Conservation (phyloP, 768 basidiomycete genomes). For the Baorangia bicolor region DNA sequence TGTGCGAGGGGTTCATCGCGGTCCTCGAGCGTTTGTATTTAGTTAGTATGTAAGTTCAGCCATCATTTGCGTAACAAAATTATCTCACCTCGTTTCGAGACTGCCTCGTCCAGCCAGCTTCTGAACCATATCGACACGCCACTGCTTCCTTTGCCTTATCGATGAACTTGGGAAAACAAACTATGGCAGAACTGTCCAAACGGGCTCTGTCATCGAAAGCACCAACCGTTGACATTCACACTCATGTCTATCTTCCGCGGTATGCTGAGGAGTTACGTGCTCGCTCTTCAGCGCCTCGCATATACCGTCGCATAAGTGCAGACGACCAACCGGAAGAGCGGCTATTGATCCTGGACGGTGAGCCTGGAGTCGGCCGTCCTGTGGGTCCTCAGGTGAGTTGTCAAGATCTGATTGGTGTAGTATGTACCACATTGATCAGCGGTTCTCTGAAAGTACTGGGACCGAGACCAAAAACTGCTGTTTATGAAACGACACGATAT, state of each 20-base stretch:
- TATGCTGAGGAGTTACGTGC: conserved; percentile 70
- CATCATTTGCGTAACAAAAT: conserved; percentile 13
- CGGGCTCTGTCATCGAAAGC: conserved; percentile 18
- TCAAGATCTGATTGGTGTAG: background rate
- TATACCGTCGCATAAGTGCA: conserved; percentile 45
- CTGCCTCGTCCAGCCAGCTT: conserved; percentile 11
- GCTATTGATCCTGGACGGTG: conserved; percentile 74
- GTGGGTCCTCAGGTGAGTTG: conserved; percentile 67
- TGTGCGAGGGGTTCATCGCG: conserved; percentile 6
- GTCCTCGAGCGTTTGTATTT: background rate
- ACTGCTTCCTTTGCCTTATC: conserved; percentile 20
- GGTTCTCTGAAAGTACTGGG: conserved; percentile 61
- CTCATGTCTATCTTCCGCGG: conserved; percentile 80
- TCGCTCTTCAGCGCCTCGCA: conserved; percentile 64
- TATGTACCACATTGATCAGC: conserved; percentile 8
- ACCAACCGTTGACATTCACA: conserved; percentile 78
- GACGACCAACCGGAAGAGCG: conserved; percentile 61
- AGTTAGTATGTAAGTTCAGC: conserved; percentile 15
- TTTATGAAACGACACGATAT: conserved; percentile 88
- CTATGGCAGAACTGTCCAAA: conserved; percentile 28
- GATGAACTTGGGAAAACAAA: conserved; percentile 26
- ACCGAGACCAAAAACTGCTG: conserved; percentile 68
- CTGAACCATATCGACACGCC: conserved; percentile 10
- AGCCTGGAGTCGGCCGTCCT: conserved; percentile 76
- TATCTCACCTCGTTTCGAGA: conserved; percentile 15